These are phyloP conservation scores for Botryobasidium botryosum DNA, from an alignment of 768 basidiomycete species.

Conservation along the genomic window DNA sequence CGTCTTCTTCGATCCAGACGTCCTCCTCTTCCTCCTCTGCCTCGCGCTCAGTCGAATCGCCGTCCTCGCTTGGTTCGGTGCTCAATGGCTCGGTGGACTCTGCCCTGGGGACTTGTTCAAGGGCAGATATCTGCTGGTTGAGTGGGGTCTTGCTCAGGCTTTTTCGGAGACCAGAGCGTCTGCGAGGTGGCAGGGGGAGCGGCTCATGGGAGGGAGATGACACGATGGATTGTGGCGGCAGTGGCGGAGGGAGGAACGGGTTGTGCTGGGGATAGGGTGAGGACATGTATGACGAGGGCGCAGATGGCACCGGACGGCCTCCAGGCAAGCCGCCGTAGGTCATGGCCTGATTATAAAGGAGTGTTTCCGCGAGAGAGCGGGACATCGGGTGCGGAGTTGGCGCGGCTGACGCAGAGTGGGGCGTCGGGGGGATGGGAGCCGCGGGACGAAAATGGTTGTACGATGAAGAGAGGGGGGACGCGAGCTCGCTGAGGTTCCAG, in stretches of 20 bases:
- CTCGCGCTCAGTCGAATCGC: slow-evolving; percentile 3
- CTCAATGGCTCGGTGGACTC: not conserved
- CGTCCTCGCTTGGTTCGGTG: not conserved
- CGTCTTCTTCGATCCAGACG: slow-evolving; percentile 10
- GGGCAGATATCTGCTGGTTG: not conserved
- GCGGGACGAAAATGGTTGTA: no score
- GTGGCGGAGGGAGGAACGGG: slow-evolving; percentile 10
- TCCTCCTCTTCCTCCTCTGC: slow-evolving; percentile 12
- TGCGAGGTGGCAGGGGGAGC: not conserved
- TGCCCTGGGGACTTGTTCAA: not conserved
- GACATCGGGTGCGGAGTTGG: not conserved
- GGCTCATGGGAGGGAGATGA: not conserved
- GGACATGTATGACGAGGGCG: slow-evolving; percentile 7
- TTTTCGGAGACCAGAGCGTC: not conserved
- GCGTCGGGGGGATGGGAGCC: slow-evolving; percentile 11
- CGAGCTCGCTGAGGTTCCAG: slow-evolving; percentile 39
- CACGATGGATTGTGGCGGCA: slow-evolving; percentile 2
- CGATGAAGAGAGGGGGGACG: slow-evolving; percentile 32
- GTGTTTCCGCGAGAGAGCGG: no score
- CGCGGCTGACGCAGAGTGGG: slow-evolving; percentile 4
- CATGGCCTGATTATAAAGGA: not conserved
- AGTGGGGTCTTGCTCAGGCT: slow-evolving; percentile 6
- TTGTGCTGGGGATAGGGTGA: slow-evolving; percentile 8
- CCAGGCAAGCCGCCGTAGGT: not conserved
- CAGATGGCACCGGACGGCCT: slow-evolving; percentile 3